Base-by-base conservation (phyloP, 306 rosid genomes). In the Pterocarpus macrocarpus region DNA sequence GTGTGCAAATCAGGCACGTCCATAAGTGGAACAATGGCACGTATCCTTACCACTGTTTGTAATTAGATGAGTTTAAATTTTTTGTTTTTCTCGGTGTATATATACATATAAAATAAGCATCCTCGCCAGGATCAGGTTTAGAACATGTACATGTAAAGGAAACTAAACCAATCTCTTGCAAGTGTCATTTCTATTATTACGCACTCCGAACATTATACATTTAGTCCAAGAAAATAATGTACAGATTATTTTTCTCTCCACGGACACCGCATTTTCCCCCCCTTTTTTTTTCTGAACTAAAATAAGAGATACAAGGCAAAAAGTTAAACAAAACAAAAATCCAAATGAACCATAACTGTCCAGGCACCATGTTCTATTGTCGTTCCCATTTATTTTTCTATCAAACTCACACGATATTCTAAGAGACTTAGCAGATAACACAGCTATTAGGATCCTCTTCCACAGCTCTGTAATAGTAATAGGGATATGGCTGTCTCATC, bases 371-470 rank as follows among this genome's bases (percentile, higher is more conserved):
- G 43, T 41, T 39, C 16, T 66, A 50, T 16, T 15, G 49, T 28
- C 65, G 33, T 47, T 69, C 30, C 64, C 32, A 58, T 43, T 43
- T 43, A 43, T 43, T 43, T 43, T 43, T 22, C 28, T 22, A 22
- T 22, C 28, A 22, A 22, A 22, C 28, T 22, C 28, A 22, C 28
- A 22, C 28, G 28, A 22, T 22, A 22, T 22, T 22, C 28, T 22
- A 22, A 22, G 28, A 22, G 28, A 39, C 43, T 39, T 63, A 94
- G 76, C 91, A 92, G 52, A 92, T 92, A 5, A 90, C 94, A 86
- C 98, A 92, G 1, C 84, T 77, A 85, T 69, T 90, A 12, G 95
- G 97, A 81, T 87, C 79, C 79, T 92, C 94, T 63, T 94, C 95
- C 17, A 34, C 79, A 41, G 83, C 77, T 69, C 52, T 84, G 5